phyloP scores from a whole-genome alignment of 139 green algal genomes.

The Chlorella sorokiniana region DNA sequence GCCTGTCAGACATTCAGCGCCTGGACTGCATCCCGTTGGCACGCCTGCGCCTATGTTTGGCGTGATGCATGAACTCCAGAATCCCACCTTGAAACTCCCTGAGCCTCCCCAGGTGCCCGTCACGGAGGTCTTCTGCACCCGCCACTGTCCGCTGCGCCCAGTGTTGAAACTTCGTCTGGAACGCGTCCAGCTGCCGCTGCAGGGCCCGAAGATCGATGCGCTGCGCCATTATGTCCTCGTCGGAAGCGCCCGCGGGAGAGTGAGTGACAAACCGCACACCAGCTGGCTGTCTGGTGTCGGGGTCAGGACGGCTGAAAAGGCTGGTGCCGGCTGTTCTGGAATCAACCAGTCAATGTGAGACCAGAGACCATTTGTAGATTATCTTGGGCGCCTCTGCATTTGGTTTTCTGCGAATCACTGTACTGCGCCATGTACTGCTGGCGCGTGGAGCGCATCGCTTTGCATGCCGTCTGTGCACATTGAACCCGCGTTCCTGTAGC shows the following conservation, averaged over 20 bases:
- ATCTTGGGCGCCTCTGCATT: not conserved
- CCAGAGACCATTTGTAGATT: too few relatives aligned
- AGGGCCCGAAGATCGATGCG: conserved; percentile 42
- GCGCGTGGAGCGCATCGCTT: not conserved
- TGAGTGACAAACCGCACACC: too few relatives aligned
- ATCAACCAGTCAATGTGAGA: too few relatives aligned
- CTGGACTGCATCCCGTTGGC: too few relatives aligned
- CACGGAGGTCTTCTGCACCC: conserved; percentile 17
- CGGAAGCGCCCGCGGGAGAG: too few relatives aligned
- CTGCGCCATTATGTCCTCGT: not conserved
- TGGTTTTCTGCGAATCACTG: not conserved
- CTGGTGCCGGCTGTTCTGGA: too few relatives aligned
- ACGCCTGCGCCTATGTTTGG: not conserved
- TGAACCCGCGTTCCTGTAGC: too few relatives aligned
- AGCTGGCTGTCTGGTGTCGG: too few relatives aligned
- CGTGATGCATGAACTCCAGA: too few relatives aligned
- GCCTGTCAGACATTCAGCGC: too few relatives aligned
- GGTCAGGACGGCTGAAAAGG: too few relatives aligned
- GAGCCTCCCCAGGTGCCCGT: conserved; percentile 22
- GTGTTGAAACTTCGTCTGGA: conserved; percentile 16
- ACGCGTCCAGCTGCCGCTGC: conserved; percentile 38
- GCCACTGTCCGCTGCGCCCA: conserved; percentile 31
- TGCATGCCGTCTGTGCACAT: too few relatives aligned
- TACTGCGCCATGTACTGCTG: not conserved
- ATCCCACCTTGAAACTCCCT: conserved; percentile 35